These are phyloP conservation scores for Alternaria atra DNA, from an alignment of 2,329 filamentous ascomycete genomes.

Conservation along the genomic window DNA sequence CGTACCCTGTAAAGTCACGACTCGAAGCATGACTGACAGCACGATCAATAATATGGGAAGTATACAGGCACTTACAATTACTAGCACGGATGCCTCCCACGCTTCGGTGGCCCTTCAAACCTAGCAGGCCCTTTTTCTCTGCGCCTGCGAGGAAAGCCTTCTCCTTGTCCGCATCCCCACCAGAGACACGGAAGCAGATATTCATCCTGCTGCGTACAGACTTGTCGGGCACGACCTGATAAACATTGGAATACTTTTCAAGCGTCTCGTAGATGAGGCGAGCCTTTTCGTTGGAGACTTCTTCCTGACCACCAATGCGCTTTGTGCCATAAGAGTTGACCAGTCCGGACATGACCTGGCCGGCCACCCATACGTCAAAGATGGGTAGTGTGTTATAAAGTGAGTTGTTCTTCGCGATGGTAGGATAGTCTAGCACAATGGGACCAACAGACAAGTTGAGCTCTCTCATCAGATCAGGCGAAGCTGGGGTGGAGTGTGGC, in stretches of 20 bases:
- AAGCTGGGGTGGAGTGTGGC: slow-evolving; percentile 65
- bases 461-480: slow-evolving; percentile 73
- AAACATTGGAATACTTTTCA: slow-evolving; percentile 77
- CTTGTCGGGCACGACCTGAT: slow-evolving; percentile 80
- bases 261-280: slow-evolving; percentile 77
- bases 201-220: slow-evolving; percentile 87
- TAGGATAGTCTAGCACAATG: slow-evolving; percentile 82
- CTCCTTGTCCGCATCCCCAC: slow-evolving; percentile 74
- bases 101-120: slow-evolving; percentile 87
- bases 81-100: slow-evolving; percentile 86
- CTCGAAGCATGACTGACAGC: slow-evolving; percentile 15
- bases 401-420: slow-evolving; percentile 89
- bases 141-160: slow-evolving; percentile 81
- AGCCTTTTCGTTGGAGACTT: slow-evolving; percentile 77
- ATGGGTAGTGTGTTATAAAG: slow-evolving; percentile 96
- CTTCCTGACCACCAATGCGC: slow-evolving; percentile 80
- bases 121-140: slow-evolving; percentile 73
- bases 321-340: slow-evolving; percentile 69
- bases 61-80: slow-evolving; percentile 66
- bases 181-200: slow-evolving; percentile 84
- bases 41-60: slow-evolving; percentile 6
- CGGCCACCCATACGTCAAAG: slow-evolving; percentile 90
- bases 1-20: slow-evolving; percentile 6
- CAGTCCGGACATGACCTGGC: slow-evolving; percentile 84
- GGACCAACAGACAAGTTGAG: slow-evolving; percentile 81